Evolutionary conservation across 208 protist genomes (phyloP), one percentile per base, ranked within the genome.

Genomic region (Trichomonas gallinae): DNA sequence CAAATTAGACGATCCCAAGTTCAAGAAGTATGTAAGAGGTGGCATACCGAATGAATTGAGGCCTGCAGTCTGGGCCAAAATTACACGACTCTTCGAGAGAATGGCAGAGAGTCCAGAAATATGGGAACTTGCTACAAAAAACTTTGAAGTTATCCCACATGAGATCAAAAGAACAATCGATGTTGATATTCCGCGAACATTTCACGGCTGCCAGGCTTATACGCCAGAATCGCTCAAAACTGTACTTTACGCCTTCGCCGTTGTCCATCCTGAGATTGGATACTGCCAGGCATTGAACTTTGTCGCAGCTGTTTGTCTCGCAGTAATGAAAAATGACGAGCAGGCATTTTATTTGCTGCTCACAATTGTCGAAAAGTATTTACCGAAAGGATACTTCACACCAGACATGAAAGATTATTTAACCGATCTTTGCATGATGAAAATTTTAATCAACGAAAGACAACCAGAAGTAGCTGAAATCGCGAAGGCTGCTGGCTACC

Each of bases 201-300:
- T 93, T 93, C n/a, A 0, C 4, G 31, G 44, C 1, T 23, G 0
- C 38, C 44, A 34, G n/a, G 26, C 23, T 38, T 93, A 58, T 93
- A 58, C 87, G 46, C 9, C 44, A 51, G 87, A 40, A 34, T 48
- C 96, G 23, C 96, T 98, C 6, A 97, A 97, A 9, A 96, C 96
- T 45, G 88, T 97, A 4, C 96, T 98, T n/a, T 36, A 42, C 34
- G 97, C 97, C 3, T 98, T 97, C 89, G 96, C 97, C 21, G 63
- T 82, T 82, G 23, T 81, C 63, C 97, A 97, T 85, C 96, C 97
- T 38, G 89, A 97, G 42, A 96, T 98, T 23, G 98, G 98, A 4
- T 98, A 98, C 63, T 98, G 97, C 96, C 98, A 98, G 97, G 97
- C 97, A 58, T 97, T 98, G 97, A 98, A 98, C 91, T 98, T 98